A percentile compares a stretch with the other conserved stretches of the same genome.
phyloP scores from a whole-genome alignment of 2,329 filamentous ascomycete species.

The Ilyonectria robusta region DNA sequence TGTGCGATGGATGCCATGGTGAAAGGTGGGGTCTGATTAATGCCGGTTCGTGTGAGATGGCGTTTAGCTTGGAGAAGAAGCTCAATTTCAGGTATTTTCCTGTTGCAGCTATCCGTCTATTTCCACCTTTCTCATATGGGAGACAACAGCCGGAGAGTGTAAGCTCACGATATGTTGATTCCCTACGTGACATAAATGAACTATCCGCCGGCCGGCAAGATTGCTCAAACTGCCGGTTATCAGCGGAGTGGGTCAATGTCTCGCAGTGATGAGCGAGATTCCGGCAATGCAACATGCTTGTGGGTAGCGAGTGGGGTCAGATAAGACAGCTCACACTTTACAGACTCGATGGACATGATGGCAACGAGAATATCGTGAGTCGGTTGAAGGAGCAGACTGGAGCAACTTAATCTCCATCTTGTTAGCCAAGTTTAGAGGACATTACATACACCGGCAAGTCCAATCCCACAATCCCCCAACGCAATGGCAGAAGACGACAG shows the following conservation, averaged over 20 bases:
- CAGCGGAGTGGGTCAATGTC: constrained; percentile 2
- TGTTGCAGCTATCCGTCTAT: not conserved
- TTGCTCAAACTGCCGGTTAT: constrained; percentile 15
- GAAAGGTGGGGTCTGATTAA: not conserved
- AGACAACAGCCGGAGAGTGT: not conserved
- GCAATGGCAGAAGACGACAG: constrained; percentile 3
- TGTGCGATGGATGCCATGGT: constrained; percentile 18
- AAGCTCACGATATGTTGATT: not conserved
- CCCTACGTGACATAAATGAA: not conserved
- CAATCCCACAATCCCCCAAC: not conserved
- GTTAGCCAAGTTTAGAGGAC: not conserved
- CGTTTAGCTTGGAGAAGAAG: not conserved
- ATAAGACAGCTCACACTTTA: constrained; percentile 12
- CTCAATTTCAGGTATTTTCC: not conserved
- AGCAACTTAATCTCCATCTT: not conserved
- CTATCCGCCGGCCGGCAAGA: not conserved
- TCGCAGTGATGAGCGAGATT: not conserved
- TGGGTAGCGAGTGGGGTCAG: not conserved
- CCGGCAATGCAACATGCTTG: constrained; percentile 12
- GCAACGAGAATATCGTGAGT: not conserved
- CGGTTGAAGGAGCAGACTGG: not conserved
- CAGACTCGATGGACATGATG: not conserved
- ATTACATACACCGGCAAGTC: not conserved
- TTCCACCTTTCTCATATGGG: not conserved
- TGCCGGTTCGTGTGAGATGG: not conserved